These are phyloP conservation scores for Candida rishiriensis DNA, from an alignment of 805 yeast species.

Conservation along the genomic window DNA sequence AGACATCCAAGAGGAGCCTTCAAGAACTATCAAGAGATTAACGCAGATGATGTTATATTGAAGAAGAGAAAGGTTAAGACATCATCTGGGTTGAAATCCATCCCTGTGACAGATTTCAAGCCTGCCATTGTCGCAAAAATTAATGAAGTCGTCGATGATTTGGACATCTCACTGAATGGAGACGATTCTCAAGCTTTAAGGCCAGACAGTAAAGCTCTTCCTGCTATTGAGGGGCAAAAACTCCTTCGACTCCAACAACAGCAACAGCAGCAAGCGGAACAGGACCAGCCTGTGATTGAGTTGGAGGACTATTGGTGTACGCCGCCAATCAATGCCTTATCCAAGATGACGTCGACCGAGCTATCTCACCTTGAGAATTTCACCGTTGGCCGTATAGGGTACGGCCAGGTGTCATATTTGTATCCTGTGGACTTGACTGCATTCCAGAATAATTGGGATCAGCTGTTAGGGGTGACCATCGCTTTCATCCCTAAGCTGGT, in stretches of 20 bases:
- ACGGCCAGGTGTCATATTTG: slow-evolving; percentile 63
- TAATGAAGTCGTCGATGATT: neutral
- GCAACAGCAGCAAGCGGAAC: neutral
- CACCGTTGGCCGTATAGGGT: slow-evolving; percentile 62
- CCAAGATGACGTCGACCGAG: slow-evolving; percentile 39
- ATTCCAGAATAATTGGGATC: slow-evolving; percentile 38
- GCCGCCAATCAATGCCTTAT: slow-evolving; percentile 53
- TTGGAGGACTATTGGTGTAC: slow-evolving; percentile 63
- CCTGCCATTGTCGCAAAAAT: slow-evolving; percentile 1
- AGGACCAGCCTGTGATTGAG: neutral
- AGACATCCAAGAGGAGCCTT: slow-evolving; percentile 23
- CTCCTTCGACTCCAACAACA: neutral
- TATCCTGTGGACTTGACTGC: slow-evolving; percentile 65
- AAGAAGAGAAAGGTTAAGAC: slow-evolving; percentile 7
- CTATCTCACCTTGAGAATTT: slow-evolving; percentile 56
- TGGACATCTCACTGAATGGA: neutral
- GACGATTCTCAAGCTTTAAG: neutral
- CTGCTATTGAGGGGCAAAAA: neutral
- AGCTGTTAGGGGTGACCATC: slow-evolving; percentile 38
- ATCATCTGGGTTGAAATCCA: neutral
- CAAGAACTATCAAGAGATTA: slow-evolving; percentile 25
- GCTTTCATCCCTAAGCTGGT: slow-evolving; percentile 48
- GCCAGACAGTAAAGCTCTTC: too few relatives aligned
- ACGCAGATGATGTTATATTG: slow-evolving; percentile 26
- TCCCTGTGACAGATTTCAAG: slow-evolving; percentile 7